Conservation (phyloP, 2,329 filamentous ascomycete species). For the Trichoderma endophyticum region DNA sequence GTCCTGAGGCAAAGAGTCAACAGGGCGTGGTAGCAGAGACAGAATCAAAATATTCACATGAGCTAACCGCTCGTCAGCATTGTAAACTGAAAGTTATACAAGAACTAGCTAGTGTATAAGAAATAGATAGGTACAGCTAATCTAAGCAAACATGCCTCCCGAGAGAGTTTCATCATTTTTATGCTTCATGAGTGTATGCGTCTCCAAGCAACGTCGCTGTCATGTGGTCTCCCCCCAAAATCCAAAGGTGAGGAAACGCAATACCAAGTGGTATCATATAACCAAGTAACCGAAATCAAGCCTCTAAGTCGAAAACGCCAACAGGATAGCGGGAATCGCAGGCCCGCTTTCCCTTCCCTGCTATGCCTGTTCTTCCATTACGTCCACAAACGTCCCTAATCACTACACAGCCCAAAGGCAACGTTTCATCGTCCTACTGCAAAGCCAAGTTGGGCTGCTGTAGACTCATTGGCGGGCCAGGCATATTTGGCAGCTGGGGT, state of each 20-base stretch:
- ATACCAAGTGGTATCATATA: slow-evolving; percentile 12
- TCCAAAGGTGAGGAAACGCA: neutral
- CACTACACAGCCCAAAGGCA: neutral
- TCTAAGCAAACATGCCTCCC: neutral
- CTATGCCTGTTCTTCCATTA: neutral
- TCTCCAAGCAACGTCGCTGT: neutral
- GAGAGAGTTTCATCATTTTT: neutral
- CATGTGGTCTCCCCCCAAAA: neutral
- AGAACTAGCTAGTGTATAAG: neutral
- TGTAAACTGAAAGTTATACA: neutral
- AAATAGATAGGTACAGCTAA: neutral
- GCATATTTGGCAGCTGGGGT: slow-evolving; percentile 36
- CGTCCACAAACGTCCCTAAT: neutral
- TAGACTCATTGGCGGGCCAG: slow-evolving; percentile 29
- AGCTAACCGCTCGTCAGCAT: neutral
- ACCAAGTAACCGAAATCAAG: slow-evolving; percentile 1
- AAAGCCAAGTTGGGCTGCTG: slow-evolving; percentile 27
- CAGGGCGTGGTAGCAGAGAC: neutral
- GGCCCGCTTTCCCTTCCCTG: neutral
- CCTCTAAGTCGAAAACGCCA: slow-evolving; percentile 8
- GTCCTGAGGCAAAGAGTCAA: too few relatives aligned
- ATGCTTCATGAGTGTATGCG: slow-evolving; percentile 8
- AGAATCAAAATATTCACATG: neutral
- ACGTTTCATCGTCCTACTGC: slow-evolving; percentile 4
- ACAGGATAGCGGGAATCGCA: neutral